A percentile compares a stretch with the other conserved stretches of the same genome.
Evolutionary conservation across 2,329 filamentous ascomycete genomes (phyloP).

Genomic region (Fusarium sterilihyphosum): DNA sequence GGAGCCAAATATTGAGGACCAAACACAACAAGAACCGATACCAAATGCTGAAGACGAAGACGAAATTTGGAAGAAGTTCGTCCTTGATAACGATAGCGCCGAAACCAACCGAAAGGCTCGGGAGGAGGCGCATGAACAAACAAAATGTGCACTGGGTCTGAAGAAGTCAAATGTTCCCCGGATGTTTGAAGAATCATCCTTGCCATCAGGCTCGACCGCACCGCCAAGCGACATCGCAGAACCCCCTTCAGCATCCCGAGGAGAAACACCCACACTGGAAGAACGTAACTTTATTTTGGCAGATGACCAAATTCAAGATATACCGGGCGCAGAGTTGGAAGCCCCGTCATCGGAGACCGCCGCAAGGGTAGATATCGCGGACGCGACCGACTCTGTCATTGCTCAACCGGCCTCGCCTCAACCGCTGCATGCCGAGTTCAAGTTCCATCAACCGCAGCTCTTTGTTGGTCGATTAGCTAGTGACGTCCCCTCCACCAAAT

Average conservation of each 20-base stretch:
- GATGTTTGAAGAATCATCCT: conserved; percentile 19
- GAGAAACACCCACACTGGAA: not conserved
- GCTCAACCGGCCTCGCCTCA: conserved; percentile 29
- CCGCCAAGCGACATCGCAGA: conserved; percentile 31
- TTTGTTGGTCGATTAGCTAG: conserved; percentile 47
- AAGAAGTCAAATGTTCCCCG: not conserved
- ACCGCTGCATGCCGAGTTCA: conserved; percentile 33
- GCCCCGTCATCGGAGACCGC: conserved; percentile 5
- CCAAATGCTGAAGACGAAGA: conserved; percentile 40
- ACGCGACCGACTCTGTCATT: conserved; percentile 17
- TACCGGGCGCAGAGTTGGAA: not conserved
- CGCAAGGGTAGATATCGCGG: conserved; percentile 3
- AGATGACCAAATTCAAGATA: not conserved
- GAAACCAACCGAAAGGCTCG: conserved; percentile 35
- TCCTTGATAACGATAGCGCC: conserved; percentile 37
- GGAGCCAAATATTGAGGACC: not conserved
- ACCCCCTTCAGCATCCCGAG: conserved; percentile 26
- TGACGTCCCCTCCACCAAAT: not conserved
- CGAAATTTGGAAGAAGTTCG: conserved; percentile 45
- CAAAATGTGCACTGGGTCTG: conserved; percentile 18
- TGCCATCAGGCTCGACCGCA: conserved; percentile 1
- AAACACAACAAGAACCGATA: not conserved
- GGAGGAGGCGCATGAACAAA: conserved; percentile 36
- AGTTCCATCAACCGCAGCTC: conserved; percentile 45
- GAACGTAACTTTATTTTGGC: not conserved